A percentile compares a stretch with the other conserved stretches of the same genome.
phyloP scores from a whole-genome alignment of 176 grass and related monocot genomes.

The Oryza longistaminata region DNA sequence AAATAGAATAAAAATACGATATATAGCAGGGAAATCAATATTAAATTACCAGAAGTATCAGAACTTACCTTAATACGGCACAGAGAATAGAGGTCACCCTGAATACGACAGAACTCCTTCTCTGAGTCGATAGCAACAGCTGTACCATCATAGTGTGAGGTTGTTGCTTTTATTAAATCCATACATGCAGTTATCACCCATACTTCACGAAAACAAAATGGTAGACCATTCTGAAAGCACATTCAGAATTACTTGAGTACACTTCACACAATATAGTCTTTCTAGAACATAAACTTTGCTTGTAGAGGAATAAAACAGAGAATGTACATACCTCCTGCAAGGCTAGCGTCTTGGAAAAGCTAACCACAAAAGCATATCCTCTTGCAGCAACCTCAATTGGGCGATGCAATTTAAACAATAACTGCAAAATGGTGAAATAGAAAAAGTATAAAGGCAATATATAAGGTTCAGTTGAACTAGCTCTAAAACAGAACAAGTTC shows the following conservation, averaged over 20 bases:
- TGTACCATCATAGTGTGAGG: conserved; percentile 60
- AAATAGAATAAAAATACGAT: conserved; percentile 24
- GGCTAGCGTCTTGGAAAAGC: conserved; percentile 89
- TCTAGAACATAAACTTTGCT: conserved; percentile 28
- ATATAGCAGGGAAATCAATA: not conserved
- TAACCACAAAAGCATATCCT: conserved; percentile 83
- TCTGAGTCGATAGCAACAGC: conserved; percentile 71
- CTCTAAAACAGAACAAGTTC: not conserved
- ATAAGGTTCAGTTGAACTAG: not conserved
- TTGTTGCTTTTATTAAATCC: conserved; percentile 79
- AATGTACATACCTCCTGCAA: conserved; percentile 73
- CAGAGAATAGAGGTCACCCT: conserved; percentile 95
- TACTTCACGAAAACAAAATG: conserved; percentile 97
- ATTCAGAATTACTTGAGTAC: conserved; percentile 11
- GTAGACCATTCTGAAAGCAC: conserved; percentile 71
- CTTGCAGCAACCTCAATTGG: conserved; percentile 89
- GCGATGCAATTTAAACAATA: conserved; percentile 85
- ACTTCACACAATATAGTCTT: conserved; percentile 33
- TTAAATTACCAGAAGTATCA: conserved; percentile 21
- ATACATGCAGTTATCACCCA: conserved; percentile 96
- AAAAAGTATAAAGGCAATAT: conserved; percentile 21
- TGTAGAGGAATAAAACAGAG: conserved; percentile 29
- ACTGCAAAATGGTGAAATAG: conserved; percentile 54
- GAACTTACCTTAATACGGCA: conserved; percentile 74
- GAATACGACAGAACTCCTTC: conserved; percentile 92